Evolutionary conservation across 768 basidiomycete genomes (phyloP), one percentile per base, ranked within the genome.

Genomic region (Cystofilobasidium bisporidii): DNA sequence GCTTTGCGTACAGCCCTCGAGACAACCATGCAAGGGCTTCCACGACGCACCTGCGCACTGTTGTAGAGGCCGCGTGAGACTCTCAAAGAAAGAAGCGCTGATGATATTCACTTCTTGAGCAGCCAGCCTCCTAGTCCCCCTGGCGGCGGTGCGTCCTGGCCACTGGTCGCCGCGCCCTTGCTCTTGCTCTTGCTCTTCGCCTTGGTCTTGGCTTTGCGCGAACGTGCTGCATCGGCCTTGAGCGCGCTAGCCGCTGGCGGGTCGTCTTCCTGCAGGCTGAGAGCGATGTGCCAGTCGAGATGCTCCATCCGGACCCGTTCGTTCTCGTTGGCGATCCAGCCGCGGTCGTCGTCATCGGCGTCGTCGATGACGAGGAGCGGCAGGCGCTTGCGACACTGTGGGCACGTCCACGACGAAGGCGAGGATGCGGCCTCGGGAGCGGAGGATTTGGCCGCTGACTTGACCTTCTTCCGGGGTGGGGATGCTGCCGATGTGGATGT

Each of bases 261-360:
- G 26, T 47, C 33, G 53, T 58, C 48, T 9, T 57, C 61, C 30
- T 68, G 61, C 5, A 68, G 40, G 10, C 47, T 50, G 38, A 56
- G 33, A 2, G 67, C 67, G 14, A 68, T 17, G 24, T 68, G 67
- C 61, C 55, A 61, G 26, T 68, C 67, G 15, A 26, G 30, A 28
- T 68, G 67, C 61, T 68, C 67, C 40, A 30, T 56, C 55, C 57
- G 55, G 17, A 68, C 36, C n/a, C 67, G 48, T 0, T 63, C 67
- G 33, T 64, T 64, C 50, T 40, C 33, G 28, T 9, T 28, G 38
- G 15, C 20, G 24, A 28, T 38, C 18, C 55, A 43, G 40, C 33
- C 26, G 32, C 55, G 55, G 15, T 36, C 38, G 41, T 57, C 26
- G 5, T 33, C 33, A 40, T 40, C 58, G 24, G 22, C 40, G 38